Evolutionary conservation across 192 early-diverging fungal genomes (phyloP).

Genomic region (Podila epigama): DNA sequence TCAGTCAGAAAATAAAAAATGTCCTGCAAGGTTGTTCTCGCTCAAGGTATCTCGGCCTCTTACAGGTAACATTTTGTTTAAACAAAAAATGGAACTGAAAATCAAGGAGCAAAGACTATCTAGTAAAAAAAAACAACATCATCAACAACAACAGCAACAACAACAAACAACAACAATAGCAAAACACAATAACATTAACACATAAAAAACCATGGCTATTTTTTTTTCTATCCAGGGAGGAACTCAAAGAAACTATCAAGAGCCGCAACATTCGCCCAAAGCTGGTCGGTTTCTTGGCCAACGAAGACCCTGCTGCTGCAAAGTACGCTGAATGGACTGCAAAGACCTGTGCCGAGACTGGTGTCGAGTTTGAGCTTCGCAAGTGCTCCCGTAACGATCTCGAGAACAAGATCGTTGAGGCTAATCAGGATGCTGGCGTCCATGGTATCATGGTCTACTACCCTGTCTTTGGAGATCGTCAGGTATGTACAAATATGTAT

Average conservation of each 20-base stretch:
- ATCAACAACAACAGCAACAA: no score
- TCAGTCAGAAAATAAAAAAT: no score
- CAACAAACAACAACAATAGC: no score
- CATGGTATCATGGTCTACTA: constrained; percentile 99
- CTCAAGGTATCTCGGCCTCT: constrained; percentile 65
- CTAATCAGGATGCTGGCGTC: constrained; percentile 84
- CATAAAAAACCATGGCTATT: neutral
- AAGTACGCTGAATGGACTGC: constrained; percentile 98
- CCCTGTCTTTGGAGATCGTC: constrained; percentile 93
- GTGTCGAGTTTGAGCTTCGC: constrained; percentile 91
- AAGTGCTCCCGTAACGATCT: constrained; percentile 83
- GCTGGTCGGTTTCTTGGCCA: constrained; percentile 95
- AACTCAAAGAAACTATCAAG: constrained; percentile 70
- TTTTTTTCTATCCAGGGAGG: constrained; percentile 45
- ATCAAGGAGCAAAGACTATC: neutral
- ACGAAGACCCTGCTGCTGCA: constrained; percentile 88
- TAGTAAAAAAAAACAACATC: no score
- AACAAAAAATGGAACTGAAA: neutral
- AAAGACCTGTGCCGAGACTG: constrained; percentile 90
- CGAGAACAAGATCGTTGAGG: constrained; percentile 84
- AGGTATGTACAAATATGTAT: constrained; percentile 60
- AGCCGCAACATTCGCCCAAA: constrained; percentile 67
- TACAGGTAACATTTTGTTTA: constrained; percentile 60
- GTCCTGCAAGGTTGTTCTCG: constrained; percentile 68
- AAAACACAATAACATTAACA: neutral